Percentiles rank a stretch among this genome's conserved stretches.
phyloP scores from a whole-genome alignment of 106 monocot species.

The Dendrobium huoshanense region DNA sequence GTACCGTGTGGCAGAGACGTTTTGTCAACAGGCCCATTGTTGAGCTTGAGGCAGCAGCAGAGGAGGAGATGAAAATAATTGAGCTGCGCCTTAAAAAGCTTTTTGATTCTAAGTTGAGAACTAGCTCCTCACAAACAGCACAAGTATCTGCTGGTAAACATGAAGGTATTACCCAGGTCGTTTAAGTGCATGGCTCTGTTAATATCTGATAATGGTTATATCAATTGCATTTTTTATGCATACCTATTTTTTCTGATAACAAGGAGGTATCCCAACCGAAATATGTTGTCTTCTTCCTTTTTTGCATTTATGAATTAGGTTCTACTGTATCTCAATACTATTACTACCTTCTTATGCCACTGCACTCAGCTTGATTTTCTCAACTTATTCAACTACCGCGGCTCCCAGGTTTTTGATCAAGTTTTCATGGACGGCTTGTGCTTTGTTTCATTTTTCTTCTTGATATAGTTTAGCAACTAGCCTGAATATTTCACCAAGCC shows the following conservation, averaged over 20 bases:
- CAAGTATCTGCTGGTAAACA: constrained; percentile 23
- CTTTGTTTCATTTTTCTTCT: too few relatives aligned
- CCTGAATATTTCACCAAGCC: not conserved
- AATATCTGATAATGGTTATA: not conserved
- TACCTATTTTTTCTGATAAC: not conserved
- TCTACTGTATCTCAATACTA: too few relatives aligned
- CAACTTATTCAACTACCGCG: too few relatives aligned
- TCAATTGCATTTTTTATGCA: not conserved
- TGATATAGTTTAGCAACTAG: too few relatives aligned
- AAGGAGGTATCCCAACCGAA: not conserved
- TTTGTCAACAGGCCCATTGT: constrained; percentile 69
- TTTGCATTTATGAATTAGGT: not conserved
- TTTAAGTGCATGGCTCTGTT: not conserved
- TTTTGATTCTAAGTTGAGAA: constrained; percentile 32
- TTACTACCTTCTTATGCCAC: too few relatives aligned
- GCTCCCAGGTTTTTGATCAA: not conserved
- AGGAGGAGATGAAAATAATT: constrained; percentile 80
- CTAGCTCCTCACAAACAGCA: constrained; percentile 6
- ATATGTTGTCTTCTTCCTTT: not conserved
- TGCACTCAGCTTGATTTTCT: too few relatives aligned
- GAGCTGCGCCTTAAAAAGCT: constrained; percentile 67
- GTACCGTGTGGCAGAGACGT: constrained; percentile 49
- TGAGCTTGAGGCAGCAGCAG: constrained; percentile 71
- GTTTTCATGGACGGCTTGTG: too few relatives aligned
- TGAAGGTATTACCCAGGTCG: constrained; percentile 34